phyloP scores from a whole-genome alignment of 2,329 filamentous ascomycete genomes.

The Dichotomopilus funicola region DNA sequence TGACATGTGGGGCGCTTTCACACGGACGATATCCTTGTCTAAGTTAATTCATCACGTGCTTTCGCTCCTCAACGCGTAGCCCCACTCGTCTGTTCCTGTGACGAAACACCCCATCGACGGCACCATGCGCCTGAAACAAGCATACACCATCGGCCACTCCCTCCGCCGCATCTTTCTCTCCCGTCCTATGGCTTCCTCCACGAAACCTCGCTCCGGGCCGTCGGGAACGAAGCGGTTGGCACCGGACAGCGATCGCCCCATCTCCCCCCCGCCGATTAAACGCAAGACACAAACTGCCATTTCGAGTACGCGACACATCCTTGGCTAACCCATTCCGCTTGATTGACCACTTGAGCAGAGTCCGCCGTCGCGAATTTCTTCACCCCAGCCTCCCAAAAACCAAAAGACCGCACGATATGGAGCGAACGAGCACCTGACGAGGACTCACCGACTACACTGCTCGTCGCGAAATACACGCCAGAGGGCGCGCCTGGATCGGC shows the following conservation, averaged over 20 bases:
- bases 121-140: neutral
- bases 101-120: neutral
- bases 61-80: constrained; percentile 11
- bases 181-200: constrained; percentile 5
- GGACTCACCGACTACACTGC: constrained; percentile 50
- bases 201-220: neutral
- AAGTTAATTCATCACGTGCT: constrained; percentile 5
- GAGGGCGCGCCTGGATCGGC: constrained; percentile 24
- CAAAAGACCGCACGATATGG: constrained; percentile 70
- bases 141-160: too few species aligned
- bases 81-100: neutral
- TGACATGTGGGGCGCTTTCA: neutral
- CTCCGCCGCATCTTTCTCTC: too few species aligned
- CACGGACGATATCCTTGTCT: too few species aligned
- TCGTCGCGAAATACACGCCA: constrained; percentile 66
- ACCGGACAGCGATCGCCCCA: constrained; percentile 31
- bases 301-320: constrained; percentile 36
- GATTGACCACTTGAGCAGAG: constrained; percentile 37
- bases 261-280: constrained; percentile 50
- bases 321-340: neutral
- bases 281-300: constrained; percentile 46
- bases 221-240: constrained; percentile 20
- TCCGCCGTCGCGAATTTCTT: constrained; percentile 78
- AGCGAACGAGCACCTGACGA: constrained; percentile 51
- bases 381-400: constrained; percentile 77